phyloP scores from a whole-genome alignment of 352 stramenopile species.

The Phytopythium ostracodes region DNA sequence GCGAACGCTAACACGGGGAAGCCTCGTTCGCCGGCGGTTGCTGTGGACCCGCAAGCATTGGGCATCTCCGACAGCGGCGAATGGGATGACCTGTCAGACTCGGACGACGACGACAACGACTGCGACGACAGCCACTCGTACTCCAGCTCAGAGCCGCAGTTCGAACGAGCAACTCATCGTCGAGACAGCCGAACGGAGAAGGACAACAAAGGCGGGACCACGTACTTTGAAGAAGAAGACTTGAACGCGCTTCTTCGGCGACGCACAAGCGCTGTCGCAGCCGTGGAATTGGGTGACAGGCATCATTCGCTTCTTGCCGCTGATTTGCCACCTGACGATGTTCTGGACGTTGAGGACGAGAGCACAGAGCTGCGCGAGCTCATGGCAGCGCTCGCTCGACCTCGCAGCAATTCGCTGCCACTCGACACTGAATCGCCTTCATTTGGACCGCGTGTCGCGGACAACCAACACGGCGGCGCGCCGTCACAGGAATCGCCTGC shows the following conservation, averaged over 20 bases:
- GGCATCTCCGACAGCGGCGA: constrained; percentile 24
- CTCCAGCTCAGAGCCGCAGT: constrained; percentile 4
- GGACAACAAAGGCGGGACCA: constrained; percentile 16
- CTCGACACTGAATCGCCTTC: constrained; percentile 22
- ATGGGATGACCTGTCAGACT: constrained; percentile 22
- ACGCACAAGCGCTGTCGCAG: constrained; percentile 12
- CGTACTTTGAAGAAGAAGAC: constrained; percentile 40
- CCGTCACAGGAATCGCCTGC: constrained; percentile 26
- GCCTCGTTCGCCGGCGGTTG: constrained; percentile 9
- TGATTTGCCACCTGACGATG: constrained; percentile 10
- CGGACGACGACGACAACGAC: constrained; percentile 32
- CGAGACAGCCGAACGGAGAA: constrained; percentile 6
- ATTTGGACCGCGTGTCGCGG: background rate
- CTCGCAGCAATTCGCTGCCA: constrained; percentile 57
- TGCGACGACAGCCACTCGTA: constrained; percentile 18
- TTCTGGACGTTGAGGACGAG: constrained; percentile 22
- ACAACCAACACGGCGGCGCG: constrained; percentile 26
- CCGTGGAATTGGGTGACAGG: background rate
- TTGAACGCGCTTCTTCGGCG: constrained; percentile 21
- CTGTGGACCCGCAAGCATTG: constrained; percentile 21
- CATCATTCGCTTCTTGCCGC: constrained; percentile 1
- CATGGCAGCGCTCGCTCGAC: constrained; percentile 57
- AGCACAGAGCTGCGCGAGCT: constrained; percentile 55
- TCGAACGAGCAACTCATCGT: background rate
- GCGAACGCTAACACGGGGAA: background rate